These are phyloP conservation scores for Forsythia suspensa DNA, from an alignment of 257 asterid genomes.

Conservation along the genomic window DNA sequence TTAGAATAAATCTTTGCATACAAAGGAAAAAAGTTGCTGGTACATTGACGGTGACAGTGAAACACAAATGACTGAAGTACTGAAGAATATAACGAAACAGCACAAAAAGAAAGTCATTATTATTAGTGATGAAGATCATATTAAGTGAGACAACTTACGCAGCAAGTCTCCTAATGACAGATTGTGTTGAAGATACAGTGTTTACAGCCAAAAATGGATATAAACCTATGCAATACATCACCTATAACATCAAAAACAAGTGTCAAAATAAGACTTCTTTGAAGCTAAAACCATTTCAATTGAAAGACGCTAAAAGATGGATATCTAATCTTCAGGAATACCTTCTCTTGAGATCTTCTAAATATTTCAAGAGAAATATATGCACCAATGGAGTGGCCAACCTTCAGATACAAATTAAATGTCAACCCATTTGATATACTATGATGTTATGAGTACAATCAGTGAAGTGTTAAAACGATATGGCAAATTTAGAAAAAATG, in stretches of 20 bases:
- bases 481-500: background rate
- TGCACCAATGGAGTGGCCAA: slow-evolving; percentile 92
- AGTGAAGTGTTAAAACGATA: background rate
- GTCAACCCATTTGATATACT: slow-evolving; percentile 21
- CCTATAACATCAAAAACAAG: slow-evolving; percentile 44
- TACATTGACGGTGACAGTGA: background rate
- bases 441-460: background rate
- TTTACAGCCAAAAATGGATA: slow-evolving; percentile 84
- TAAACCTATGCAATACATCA: slow-evolving; percentile 57
- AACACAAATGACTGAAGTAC: background rate
- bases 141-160: slow-evolving; percentile 21
- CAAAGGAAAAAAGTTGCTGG: background rate
- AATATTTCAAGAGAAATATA: slow-evolving; percentile 70
- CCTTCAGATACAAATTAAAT: slow-evolving; percentile 48
- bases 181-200: slow-evolving; percentile 56
- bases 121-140: background rate
- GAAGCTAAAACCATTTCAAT: background rate
- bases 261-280: slow-evolving; percentile 9
- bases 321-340: slow-evolving; percentile 23
- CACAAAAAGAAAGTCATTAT: background rate
- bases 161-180: slow-evolving; percentile 63
- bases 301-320: background rate
- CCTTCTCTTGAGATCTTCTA: slow-evolving; percentile 67
- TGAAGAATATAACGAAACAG: background rate
- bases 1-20: background rate